Evolutionary conservation across 345 rosid genomes (phyloP), one percentile per base, ranked within the genome.

Genomic region (Dipteronia sinensis): DNA sequence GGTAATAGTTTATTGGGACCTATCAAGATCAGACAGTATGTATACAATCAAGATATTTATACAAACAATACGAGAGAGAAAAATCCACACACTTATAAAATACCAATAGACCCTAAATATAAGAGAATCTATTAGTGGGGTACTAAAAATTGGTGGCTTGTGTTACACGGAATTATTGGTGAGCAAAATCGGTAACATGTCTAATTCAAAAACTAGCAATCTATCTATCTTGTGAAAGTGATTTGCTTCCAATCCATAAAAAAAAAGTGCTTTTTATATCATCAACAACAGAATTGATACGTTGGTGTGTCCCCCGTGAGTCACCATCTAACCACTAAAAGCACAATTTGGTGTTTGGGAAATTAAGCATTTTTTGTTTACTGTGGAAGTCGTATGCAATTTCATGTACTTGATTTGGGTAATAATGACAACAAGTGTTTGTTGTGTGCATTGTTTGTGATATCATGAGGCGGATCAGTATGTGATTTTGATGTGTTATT

Each of bases 221-320:
- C 10, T 42, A n/a, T 42, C 10, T 34, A 44, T 17, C 22, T 4
- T 13, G 7, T 25, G 76, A 73, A 42, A 73, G 76, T 62, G 76
- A 73, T 22, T 4, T 25, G 76, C 58, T 44, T 58, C 40, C 34
- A 47, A 62, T 42, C 1, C 76, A 19, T 25, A 31, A 34, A 10
- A 2, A 9, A 13, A 10, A 0, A 19, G 7, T 51, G 20, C 49
- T 38, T 38, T 7, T 23, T 3, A 58, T 11, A 34, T 67, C 70
- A 67, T 7, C 70, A 17, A 34, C 44, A 16, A 16, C 29, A 31
- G 42, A 71, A 31, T 44, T 10, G 74, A 71, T 6, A 31, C 46
- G 74, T 55, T 71, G 47, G 16, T 55, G 40, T 55, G 74, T 71
- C 23, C 71, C 31, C 55, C 7, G 2, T 10, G 63, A 58, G 63